These are phyloP conservation scores for Brassica hybrid DNA, from an alignment of 441 rosid genomes.

Conservation along the genomic window DNA sequence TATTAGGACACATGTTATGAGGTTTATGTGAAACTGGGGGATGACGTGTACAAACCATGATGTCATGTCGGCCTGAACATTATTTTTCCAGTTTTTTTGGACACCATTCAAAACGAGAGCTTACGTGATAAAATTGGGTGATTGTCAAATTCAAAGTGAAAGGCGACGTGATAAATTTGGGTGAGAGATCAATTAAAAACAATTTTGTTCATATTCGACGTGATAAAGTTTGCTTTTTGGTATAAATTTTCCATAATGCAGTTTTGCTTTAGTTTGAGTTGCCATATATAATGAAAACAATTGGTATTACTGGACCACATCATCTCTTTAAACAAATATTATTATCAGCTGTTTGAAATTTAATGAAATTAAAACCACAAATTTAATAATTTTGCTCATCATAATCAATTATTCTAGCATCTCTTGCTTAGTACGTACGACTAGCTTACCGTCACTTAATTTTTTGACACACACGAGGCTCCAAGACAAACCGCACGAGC, in stretches of 20 bases:
- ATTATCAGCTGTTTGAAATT: not conserved
- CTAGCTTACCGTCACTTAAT: too few relatives aligned
- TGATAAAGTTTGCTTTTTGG: too few relatives aligned
- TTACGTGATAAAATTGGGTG: not conserved
- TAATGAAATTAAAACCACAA: not conserved
- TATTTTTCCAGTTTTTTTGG: too few relatives aligned
- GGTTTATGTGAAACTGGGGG: slow-evolving; percentile 18
- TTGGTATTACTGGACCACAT: slow-evolving; percentile 14
- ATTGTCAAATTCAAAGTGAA: not conserved
- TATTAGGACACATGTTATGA: slow-evolving; percentile 25
- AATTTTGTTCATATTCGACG: too few relatives aligned
- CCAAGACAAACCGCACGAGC: slow-evolving; percentile 61
- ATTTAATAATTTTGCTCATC: not conserved
- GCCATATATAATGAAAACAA: slow-evolving; percentile 1
- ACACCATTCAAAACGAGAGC: too few relatives aligned
- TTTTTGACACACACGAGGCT: slow-evolving; percentile 24
- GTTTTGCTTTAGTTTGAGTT: not conserved
- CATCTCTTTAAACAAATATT: not conserved
- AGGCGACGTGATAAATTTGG: not conserved
- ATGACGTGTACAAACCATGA: slow-evolving; percentile 33
- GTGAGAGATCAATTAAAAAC: too few relatives aligned
- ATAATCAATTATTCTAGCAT: not conserved
- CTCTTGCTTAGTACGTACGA: too few relatives aligned
- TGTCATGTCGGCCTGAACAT: too few relatives aligned
- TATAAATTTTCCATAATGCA: too few relatives aligned